Evolutionary conservation across 148 eudicot genomes (phyloP).

Genomic region (Rheum nobile): DNA sequence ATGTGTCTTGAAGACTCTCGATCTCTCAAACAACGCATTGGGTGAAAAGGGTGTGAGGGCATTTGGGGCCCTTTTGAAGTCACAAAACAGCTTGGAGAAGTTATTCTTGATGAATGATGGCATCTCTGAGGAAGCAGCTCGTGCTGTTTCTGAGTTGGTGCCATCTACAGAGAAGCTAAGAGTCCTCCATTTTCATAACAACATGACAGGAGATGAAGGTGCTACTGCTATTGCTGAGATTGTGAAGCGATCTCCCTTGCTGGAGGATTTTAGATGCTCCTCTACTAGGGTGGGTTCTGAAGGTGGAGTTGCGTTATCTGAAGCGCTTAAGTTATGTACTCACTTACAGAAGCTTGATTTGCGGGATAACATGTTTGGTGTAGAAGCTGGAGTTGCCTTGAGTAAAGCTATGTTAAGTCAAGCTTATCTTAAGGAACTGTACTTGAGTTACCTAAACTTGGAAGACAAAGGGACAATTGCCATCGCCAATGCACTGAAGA

Average conservation of each 20-base stretch:
- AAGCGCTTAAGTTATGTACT: slow-evolving; percentile 34
- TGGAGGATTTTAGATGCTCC: slow-evolving; percentile 56
- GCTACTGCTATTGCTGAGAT: slow-evolving; percentile 46
- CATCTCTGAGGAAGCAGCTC: slow-evolving; percentile 60
- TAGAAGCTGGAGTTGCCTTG: slow-evolving; percentile 41
- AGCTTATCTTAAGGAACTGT: slow-evolving; percentile 35
- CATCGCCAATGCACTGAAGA: slow-evolving; percentile 31
- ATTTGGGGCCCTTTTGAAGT: slow-evolving; percentile 39
- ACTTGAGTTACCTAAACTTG: slow-evolving; percentile 51
- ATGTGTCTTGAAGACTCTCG: slow-evolving; percentile 28
- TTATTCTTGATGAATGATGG: slow-evolving; percentile 51
- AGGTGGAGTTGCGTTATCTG: slow-evolving; percentile 45
- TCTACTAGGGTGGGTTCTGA: slow-evolving; percentile 50
- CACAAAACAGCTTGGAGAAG: slow-evolving; percentile 41
- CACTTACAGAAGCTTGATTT: slow-evolving; percentile 44
- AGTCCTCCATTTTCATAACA: slow-evolving; percentile 56
- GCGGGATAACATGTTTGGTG: slow-evolving; percentile 53
- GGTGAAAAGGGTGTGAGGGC: slow-evolving; percentile 67
- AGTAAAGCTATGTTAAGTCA: slow-evolving; percentile 28
- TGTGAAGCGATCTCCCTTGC: slow-evolving; percentile 30
- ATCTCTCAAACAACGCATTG: slow-evolving; percentile 54
- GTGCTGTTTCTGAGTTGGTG: slow-evolving; percentile 41
- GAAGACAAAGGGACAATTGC: slow-evolving; percentile 53
- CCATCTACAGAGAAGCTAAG: slow-evolving; percentile 45
- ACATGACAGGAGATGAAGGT: slow-evolving; percentile 67